phyloP scores from a whole-genome alignment of 2,329 filamentous ascomycete species.

The Elsinoe necatrix region DNA sequence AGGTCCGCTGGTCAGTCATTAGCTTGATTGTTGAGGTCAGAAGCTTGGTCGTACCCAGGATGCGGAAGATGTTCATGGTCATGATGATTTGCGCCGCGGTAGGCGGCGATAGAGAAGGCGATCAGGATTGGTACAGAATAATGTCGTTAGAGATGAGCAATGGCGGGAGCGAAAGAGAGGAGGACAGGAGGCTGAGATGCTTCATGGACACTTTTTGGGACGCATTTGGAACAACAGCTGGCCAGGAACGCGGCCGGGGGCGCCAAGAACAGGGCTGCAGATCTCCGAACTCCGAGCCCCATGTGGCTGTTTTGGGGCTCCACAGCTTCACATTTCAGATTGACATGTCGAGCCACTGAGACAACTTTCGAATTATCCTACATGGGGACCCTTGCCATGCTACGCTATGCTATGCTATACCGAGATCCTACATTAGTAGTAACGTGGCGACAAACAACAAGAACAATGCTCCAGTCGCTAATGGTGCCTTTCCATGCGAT shows the following conservation, averaged over 20 bases:
- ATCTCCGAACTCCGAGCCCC: constrained; percentile 4
- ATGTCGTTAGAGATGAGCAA: neutral
- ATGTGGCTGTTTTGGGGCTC: constrained; percentile 1
- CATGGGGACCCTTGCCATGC: neutral
- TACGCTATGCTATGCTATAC: neutral
- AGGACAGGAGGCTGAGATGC: constrained; percentile 1
- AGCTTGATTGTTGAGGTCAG: neutral
- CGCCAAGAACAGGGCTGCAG: constrained; percentile 5
- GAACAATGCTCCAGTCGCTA: constrained; percentile 6
- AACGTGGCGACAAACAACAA: neutral
- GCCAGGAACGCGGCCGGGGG: constrained; percentile 9
- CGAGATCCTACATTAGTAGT: neutral
- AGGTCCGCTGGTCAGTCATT: constrained; percentile 61
- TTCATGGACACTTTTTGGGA: neutral
- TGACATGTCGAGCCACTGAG: neutral
- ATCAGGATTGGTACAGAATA: neutral
- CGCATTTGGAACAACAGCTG: constrained; percentile 10
- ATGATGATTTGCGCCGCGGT: neutral
- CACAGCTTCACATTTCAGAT: neutral
- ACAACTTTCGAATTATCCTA: neutral
- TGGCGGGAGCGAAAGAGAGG: neutral
- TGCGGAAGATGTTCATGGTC: constrained; percentile 60
- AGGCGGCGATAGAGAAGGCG: constrained; percentile 2
- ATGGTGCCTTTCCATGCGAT: constrained; percentile 4
- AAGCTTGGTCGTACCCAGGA: constrained; percentile 47